Evolutionary conservation across 2,329 filamentous ascomycete species (phyloP), one percentile per base, ranked within the genome.

Genomic region (Colletotrichum higginsianum): DNA sequence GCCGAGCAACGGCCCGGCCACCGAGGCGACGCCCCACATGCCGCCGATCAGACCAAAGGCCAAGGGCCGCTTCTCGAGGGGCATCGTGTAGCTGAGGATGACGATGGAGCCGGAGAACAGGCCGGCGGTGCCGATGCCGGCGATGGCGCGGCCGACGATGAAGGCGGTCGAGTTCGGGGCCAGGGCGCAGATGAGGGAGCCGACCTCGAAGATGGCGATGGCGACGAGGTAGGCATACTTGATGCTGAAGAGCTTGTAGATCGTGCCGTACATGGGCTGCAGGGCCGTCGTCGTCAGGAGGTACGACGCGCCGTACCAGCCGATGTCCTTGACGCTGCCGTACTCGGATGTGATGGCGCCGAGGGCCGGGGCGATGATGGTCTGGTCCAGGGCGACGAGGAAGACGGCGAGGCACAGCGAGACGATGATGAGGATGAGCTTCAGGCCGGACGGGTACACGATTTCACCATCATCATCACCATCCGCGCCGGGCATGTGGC

Each of bases 11-110:
- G 87, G 87, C 0, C 86, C 87, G 3, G 84, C 83, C 8, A 88
- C 85, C 38, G 80, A 82, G 52, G 87, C 87, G 61, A 91, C 83
- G 18, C 88, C 89, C 79, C 86, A 90, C 81, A 89, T 88, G 61
- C 83, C 86, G 13, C 86, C 86, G 50, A 90, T 83, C 50, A 89
- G 77, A 35, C 88, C 88, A 65, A 88, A 88, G 30, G 86, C 87
- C 40, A 88, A 78, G 9, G 85, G 88, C 42, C 88, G 82, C 75
- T 88, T 87, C 9, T 84, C 79, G 11, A 90, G 82, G 5, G 89
- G 88, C 58, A 90, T 81, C 7, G 83, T 82, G 50, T 84, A 81
- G 13, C 80, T 80, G 66, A 88, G 78, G 60, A 88, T 86, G 50
- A 86, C 83, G 26, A 87, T 83, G 52, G 83, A 82, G 21, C 87